Percentiles rank a stretch among this genome's conserved stretches.
Evolutionary conservation across 2,329 filamentous ascomycete genomes (phyloP).

Genomic region (Arthrobotrys sphaeroides): DNA sequence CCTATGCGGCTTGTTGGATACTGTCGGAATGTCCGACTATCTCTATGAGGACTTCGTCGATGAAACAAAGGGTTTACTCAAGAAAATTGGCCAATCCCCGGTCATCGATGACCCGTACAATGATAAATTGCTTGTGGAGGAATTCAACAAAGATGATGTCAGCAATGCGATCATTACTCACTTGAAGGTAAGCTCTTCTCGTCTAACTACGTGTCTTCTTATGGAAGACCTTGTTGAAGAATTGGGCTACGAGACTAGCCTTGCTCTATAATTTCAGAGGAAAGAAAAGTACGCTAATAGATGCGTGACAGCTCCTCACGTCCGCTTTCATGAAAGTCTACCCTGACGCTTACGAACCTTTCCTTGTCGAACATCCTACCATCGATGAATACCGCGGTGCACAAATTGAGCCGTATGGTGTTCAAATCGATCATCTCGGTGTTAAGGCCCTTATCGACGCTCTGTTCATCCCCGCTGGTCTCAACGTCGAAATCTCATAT

Average conservation of each 20-base stretch:
- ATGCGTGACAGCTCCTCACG: slow-evolving; percentile 74
- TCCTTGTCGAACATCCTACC: slow-evolving; percentile 67
- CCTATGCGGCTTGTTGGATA: slow-evolving; percentile 75
- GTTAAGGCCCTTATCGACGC: slow-evolving; percentile 79
- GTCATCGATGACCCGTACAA: slow-evolving; percentile 65
- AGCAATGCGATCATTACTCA: slow-evolving; percentile 87
- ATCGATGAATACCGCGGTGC: slow-evolving; percentile 75
- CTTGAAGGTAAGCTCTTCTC: slow-evolving; percentile 66
- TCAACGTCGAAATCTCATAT: slow-evolving; percentile 88
- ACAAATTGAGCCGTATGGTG: slow-evolving; percentile 76
- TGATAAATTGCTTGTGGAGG: slow-evolving; percentile 70
- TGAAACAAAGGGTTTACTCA: slow-evolving; percentile 75
- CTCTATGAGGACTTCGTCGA: slow-evolving; percentile 86
- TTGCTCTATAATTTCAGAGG: not conserved
- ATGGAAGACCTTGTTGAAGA: no score
- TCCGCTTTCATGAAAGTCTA: slow-evolving; percentile 84
- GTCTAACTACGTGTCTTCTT: no score
- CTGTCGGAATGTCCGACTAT: slow-evolving; percentile 73
- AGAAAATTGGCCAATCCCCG: slow-evolving; percentile 70
- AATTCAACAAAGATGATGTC: slow-evolving; percentile 76
- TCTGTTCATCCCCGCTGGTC: slow-evolving; percentile 78
- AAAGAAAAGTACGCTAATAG: slow-evolving; percentile 33
- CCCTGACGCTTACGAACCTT: slow-evolving; percentile 74
- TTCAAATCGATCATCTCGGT: slow-evolving; percentile 91
- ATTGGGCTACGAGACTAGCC: no score